Evolutionary conservation across 148 eudicot species (phyloP).

Genomic region (Cornus suecica): DNA sequence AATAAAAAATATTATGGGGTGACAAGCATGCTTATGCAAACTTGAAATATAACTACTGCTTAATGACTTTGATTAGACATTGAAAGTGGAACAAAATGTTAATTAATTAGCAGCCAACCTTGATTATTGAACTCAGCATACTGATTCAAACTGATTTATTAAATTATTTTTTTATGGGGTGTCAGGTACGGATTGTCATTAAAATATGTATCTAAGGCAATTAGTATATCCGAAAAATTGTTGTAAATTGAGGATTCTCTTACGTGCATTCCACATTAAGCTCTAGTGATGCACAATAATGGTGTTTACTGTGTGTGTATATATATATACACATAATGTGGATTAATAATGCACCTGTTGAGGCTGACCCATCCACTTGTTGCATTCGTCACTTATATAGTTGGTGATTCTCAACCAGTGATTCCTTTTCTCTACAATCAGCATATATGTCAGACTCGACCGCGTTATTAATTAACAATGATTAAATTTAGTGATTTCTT

Average conservation of each 20-base stretch:
- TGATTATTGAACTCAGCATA: background rate
- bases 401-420: background rate
- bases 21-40: background rate
- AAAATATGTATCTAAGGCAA: background rate
- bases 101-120: background rate
- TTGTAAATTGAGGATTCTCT: background rate
- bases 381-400: background rate
- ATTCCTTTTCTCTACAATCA: background rate
- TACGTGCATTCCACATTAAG: background rate
- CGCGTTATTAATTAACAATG: too few species aligned
- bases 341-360: background rate
- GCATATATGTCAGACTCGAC: slow-evolving; percentile 4
- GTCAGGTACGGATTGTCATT: background rate
- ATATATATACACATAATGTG: too few species aligned
- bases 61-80: background rate
- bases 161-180: background rate
- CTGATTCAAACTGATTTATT: background rate
- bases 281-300: background rate
- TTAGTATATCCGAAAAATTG: background rate
- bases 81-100: slow-evolving; percentile 3
- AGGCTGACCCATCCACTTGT: background rate
- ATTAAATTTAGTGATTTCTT: background rate
- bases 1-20: too few species aligned
- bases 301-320: too few species aligned
- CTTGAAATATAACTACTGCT: background rate